Evolutionary conservation across 225 moss, liverwort and hornwort species (phyloP), one percentile per base, ranked within the genome.

Genomic region (Pseudisothecium myosuroides): DNA sequence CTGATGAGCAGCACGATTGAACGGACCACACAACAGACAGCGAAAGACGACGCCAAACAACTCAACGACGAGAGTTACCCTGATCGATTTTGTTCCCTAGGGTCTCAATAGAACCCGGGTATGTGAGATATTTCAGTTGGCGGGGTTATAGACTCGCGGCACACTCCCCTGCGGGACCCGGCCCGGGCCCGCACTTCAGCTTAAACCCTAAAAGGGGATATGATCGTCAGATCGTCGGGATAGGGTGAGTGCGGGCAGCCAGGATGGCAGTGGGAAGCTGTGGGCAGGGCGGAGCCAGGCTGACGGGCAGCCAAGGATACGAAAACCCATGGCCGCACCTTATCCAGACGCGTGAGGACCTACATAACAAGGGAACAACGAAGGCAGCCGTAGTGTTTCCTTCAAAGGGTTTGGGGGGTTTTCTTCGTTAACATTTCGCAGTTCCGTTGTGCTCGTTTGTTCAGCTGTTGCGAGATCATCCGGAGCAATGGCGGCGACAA

Each of bases 401-500:
- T 10, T 76, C 23, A 4, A 8, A 36, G 88, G 88, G 90, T 89
- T 89, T 79, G 89, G 89, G 89, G 89, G 92, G 87, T 31, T 92
- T 89, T 81, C 41, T 22, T 64, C 16, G 32, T 17, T 4, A 10
- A 7, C 69, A 20, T 8, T 67, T n/a, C 31, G 32, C 49, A 27
- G 12, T 43, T 36, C 3, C 16, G 32, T 69, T 1, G 22, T 68
- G 43, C 31, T 71, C 32, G 45, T 37, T 43, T 45, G 67, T 69
- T 45, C 21, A 17, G 67, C 59, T 72, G 79, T 89, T 78, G 75
- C 52, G 6, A 62, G 55, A 76, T 87, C 26, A 68, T 34, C 91
- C 23, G 72, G 16, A 80, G 89, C 87, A 47, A 94, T 94, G 94
- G 94, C 93, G 89, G 90, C 90, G 47, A 83, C 93, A 18, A 90